Conservation (phyloP, 2,329 filamentous ascomycete genomes). For the Didymosphaeria variabile region DNA sequence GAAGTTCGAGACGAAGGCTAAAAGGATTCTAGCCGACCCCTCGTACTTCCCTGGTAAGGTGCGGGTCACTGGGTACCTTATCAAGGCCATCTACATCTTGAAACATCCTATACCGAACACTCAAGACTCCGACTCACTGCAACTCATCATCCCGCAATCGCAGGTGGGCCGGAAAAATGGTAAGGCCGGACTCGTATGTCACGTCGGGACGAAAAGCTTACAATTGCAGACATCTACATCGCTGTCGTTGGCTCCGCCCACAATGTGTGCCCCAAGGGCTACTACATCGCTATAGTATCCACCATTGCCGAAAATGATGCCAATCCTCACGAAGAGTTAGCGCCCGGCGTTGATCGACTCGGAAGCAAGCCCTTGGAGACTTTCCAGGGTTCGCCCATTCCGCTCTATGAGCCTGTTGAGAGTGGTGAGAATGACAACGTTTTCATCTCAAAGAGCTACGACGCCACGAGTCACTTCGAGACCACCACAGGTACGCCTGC, state of each 20-base stretch:
- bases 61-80: slow-evolving; percentile 84
- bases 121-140: slow-evolving; percentile 85
- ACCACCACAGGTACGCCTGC: slow-evolving; percentile 70
- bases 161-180: slow-evolving; percentile 97
- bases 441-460: slow-evolving; percentile 98
- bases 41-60: slow-evolving; percentile 95
- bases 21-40: slow-evolving; percentile 94
- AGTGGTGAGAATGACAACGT: slow-evolving; percentile 87
- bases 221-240: slow-evolving; percentile 84
- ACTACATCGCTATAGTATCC: slow-evolving; percentile 98
- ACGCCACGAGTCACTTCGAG: slow-evolving; percentile 97
- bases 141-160: slow-evolving; percentile 97
- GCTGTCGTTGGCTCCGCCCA: slow-evolving; percentile 94
- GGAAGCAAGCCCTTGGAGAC: slow-evolving; percentile 56
- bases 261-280: slow-evolving; percentile 98
- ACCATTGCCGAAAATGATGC: slow-evolving; percentile 91
- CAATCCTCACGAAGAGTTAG: slow-evolving; percentile 95
- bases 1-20: slow-evolving; percentile 95
- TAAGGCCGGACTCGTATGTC: slow-evolving; percentile 53
- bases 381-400: slow-evolving; percentile 92
- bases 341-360: slow-evolving; percentile 89
- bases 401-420: slow-evolving; percentile 89
- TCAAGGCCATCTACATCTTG: slow-evolving; percentile 97
- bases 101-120: slow-evolving; percentile 95
- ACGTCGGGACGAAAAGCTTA: slow-evolving; percentile 17